These are phyloP conservation scores for Zizania latifolia DNA, from an alignment of 176 grass and related monocot species.

Conservation along the genomic window DNA sequence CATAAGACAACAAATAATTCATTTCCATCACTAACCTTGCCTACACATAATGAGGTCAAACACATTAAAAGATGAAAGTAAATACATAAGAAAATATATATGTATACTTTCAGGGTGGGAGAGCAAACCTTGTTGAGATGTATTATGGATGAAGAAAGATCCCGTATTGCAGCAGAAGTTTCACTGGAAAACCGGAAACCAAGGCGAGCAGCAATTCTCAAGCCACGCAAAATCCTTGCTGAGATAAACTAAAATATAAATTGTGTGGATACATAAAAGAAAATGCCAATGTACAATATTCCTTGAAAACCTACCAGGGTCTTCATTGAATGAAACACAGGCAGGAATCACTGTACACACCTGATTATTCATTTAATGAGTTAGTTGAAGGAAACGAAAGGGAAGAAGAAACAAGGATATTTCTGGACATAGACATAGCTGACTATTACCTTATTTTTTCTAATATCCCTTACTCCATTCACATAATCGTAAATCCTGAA, in stretches of 20 bases:
- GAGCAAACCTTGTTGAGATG: conserved; percentile 48
- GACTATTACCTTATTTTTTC: conserved; percentile 58
- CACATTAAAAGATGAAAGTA: neutral
- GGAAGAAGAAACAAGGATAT: conserved; percentile 4
- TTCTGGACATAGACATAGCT: conserved; percentile 13
- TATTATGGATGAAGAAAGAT: conserved; percentile 56
- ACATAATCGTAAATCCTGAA: conserved; percentile 81
- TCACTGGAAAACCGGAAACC: conserved; percentile 74
- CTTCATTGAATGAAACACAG: conserved; percentile 69
- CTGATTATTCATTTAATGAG: conserved; percentile 44
- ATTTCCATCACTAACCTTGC: conserved; percentile 72
- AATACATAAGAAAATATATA: neutral
- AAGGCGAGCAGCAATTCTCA: conserved; percentile 84
- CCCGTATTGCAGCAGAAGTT: conserved; percentile 52
- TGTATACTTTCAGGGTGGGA: conserved; percentile 14
- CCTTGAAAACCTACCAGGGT: conserved; percentile 60
- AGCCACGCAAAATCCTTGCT: conserved; percentile 95
- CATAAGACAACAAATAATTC: conserved; percentile 82
- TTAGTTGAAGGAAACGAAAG: conserved; percentile 20
- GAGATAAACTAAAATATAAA: conserved; percentile 37
- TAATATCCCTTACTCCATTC: conserved; percentile 77
- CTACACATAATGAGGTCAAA: conserved; percentile 38
- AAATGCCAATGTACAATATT: conserved; percentile 1
- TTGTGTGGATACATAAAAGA: neutral
- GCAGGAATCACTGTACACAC: conserved; percentile 66